Evolutionary conservation across 169 alveolate species (phyloP).

Genomic region (Eimeria praecox): DNA sequence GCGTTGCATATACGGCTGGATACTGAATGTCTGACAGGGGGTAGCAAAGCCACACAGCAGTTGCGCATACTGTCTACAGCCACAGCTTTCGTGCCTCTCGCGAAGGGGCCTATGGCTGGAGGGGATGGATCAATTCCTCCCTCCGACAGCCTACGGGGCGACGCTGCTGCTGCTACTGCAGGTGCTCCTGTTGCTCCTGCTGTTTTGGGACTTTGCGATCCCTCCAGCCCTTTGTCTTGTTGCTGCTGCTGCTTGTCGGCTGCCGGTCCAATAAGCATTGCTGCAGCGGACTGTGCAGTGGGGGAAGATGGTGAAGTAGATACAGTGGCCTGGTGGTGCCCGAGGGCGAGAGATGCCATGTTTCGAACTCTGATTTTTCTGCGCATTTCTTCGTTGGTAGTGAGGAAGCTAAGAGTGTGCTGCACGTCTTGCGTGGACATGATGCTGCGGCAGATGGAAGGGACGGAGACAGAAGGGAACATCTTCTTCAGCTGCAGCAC

Average conservation of each 20-base stretch:
- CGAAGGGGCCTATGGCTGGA: constrained; percentile 78
- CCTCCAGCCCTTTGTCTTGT: background rate
- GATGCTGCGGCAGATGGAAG: constrained; percentile 68
- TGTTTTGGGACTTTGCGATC: background rate
- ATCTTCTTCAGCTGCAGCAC: constrained; percentile 46
- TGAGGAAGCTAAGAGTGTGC: constrained; percentile 22
- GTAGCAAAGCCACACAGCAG: constrained; percentile 78
- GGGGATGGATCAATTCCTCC: constrained; percentile 55
- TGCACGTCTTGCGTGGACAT: constrained; percentile 61
- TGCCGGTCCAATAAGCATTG: background rate
- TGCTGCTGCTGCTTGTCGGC: background rate
- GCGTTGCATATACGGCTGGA: background rate
- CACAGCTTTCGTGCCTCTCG: constrained; percentile 74
- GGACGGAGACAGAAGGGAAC: constrained; percentile 61
- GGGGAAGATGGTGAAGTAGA: background rate
- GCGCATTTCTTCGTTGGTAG: constrained; percentile 36
- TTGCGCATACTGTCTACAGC: constrained; percentile 79
- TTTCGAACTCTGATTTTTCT: constrained; percentile 28
- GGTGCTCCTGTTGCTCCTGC: constrained; percentile 8
- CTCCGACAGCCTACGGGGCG: constrained; percentile 22
- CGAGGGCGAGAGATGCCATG: background rate
- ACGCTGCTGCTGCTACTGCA: constrained; percentile 23
- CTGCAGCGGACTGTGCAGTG: background rate
- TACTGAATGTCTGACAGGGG: constrained; percentile 50
- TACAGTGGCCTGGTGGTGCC: background rate